Percentiles rank a stretch among this genome's conserved stretches.
phyloP scores from a whole-genome alignment of 164 flowering plant genomes.

The Vitis cinerea region DNA sequence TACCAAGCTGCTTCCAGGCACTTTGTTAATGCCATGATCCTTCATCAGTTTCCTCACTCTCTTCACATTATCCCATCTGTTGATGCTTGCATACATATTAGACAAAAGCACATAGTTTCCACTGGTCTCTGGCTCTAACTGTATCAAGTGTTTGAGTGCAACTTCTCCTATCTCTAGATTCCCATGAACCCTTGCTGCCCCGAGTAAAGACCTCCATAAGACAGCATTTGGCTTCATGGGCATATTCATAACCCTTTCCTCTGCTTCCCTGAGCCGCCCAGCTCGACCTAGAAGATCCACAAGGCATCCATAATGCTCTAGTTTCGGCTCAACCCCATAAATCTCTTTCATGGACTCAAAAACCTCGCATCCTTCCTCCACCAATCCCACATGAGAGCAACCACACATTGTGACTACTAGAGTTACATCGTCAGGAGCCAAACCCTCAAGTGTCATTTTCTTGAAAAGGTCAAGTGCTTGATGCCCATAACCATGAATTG shows the following conservation, averaged over 20 bases:
- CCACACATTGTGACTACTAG: slow-evolving; percentile 45
- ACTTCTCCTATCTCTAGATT: slow-evolving; percentile 45
- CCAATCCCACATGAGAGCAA: slow-evolving; percentile 62
- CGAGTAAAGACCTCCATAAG: slow-evolving; percentile 61
- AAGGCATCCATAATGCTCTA: slow-evolving; percentile 65
- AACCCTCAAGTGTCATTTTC: slow-evolving; percentile 37
- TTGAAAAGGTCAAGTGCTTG: slow-evolving; percentile 42
- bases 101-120: slow-evolving; percentile 67
- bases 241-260: slow-evolving; percentile 33
- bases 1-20: slow-evolving; percentile 42
- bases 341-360: slow-evolving; percentile 43
- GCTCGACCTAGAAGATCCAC: slow-evolving; percentile 69
- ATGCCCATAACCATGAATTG: slow-evolving; percentile 49
- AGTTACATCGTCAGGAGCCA: slow-evolving; percentile 52
- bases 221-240: slow-evolving; percentile 66
- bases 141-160: slow-evolving; percentile 38
- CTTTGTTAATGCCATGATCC: slow-evolving; percentile 31
- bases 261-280: slow-evolving; percentile 49
- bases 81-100: slow-evolving; percentile 40
- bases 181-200: slow-evolving; percentile 58
- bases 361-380: slow-evolving; percentile 40
- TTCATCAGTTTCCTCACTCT: slow-evolving; percentile 41
- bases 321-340: slow-evolving; percentile 47
- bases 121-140: slow-evolving; percentile 57
- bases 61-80: slow-evolving; percentile 37